phyloP scores from a whole-genome alignment of 1,284 basidiomycete species.

The Irpex lacteus region DNA sequence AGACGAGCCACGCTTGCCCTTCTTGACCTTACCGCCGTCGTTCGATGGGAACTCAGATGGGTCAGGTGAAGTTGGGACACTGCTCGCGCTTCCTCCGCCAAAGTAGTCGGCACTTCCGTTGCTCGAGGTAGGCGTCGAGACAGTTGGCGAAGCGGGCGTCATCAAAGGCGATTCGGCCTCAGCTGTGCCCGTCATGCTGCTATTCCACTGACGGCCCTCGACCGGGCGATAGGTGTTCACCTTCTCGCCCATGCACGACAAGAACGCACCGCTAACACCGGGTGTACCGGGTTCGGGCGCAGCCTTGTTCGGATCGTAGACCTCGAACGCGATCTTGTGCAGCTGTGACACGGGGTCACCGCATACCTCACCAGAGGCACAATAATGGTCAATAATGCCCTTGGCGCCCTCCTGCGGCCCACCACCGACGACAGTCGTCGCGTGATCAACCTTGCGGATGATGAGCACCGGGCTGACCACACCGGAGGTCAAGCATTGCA shows the following conservation, averaged over 20 bases:
- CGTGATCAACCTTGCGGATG: constrained; percentile 91
- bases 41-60: constrained; percentile 70
- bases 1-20: constrained; percentile 70
- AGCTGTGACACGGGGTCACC: constrained; percentile 94
- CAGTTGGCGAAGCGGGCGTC: constrained; percentile 64
- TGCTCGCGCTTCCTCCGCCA: constrained; percentile 43
- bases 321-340: constrained; percentile 92
- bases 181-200: constrained; percentile 37
- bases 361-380: constrained; percentile 80
- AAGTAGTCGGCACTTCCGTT: constrained; percentile 62
- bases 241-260: constrained; percentile 86
- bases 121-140: constrained; percentile 58
- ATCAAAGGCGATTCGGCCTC: constrained; percentile 52
- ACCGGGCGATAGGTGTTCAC: constrained; percentile 79
- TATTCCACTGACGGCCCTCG: constrained; percentile 67
- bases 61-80: constrained; percentile 67
- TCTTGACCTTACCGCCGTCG: constrained; percentile 79
- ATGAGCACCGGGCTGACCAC: constrained; percentile 91
- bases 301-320: constrained; percentile 69
- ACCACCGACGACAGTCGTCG: constrained; percentile 87
- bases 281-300: constrained; percentile 71
- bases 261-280: constrained; percentile 73
- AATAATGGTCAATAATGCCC: constrained; percentile 79
- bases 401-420: constrained; percentile 80
- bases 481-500: constrained; percentile 93